Base-by-base conservation (phyloP, 306 rosid genomes). In the Dalbergia cultrata region DNA sequence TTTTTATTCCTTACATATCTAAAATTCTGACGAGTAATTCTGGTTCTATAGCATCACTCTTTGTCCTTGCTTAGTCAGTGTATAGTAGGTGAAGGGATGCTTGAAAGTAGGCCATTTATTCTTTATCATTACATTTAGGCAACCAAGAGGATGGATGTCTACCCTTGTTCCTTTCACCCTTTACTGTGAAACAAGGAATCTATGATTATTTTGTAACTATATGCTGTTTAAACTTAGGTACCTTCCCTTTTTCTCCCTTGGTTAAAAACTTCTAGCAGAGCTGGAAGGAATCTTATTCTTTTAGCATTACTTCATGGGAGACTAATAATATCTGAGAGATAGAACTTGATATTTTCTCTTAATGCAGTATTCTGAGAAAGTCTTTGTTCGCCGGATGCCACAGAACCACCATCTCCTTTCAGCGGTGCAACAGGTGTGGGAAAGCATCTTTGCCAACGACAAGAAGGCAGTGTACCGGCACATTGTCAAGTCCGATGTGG, bases 381-480 rank as follows among this genome's bases (percentile, higher is more conserved):
- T 70, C 10, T 93, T 89, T 57, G 90, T 93, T 82, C 83, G 90
- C 78, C 90, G 69, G 57, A n/a, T 47, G 19, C 78, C 66, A 35
- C 81, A 82, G 31, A 81, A 59, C 50, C 67, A 82, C 34, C 61
- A 69, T 33, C 72, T 80, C 45, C 89, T 49, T 69, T 57, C 87
- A 6, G 82, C 79, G 67, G 81, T 74, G 57, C 89, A 88, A 53
- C 86, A 85, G 68, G 53, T 88, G 76, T 83, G 87, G 89, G 90
- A 83, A 84, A 76, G 96, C 72, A 86, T 93, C 70, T 41, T 67
- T 35, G 82, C 86, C 47, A 90, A 90, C 41, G 95, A 93, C 88
- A 93, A 89, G 87, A 88, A 87, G 86, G 91, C 89, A 22, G 92
- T 90, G 81, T 90, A 90, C 85, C 81, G 87, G 10, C 84, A 84